These are phyloP conservation scores for Trichoderma brevicompactum DNA, from an alignment of 2,329 filamentous ascomycete species.

Conservation along the genomic window DNA sequence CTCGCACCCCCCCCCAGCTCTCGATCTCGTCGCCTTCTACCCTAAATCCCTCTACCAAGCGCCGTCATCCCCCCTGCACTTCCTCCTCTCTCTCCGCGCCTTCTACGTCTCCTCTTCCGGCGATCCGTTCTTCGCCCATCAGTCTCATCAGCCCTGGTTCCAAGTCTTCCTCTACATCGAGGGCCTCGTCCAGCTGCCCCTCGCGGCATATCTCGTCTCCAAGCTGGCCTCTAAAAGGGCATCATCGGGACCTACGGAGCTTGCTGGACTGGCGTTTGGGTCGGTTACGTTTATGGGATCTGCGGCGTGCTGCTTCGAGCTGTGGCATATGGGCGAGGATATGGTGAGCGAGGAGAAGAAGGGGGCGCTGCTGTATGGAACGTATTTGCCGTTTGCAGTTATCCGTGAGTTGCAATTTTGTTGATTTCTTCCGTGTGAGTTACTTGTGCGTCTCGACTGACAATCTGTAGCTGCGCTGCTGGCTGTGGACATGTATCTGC, in stretches of 20 bases:
- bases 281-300: conserved; percentile 58
- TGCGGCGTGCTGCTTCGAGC: conserved; percentile 55
- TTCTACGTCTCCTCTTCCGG: conserved; percentile 55
- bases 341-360: conserved; percentile 52
- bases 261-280: conserved; percentile 57
- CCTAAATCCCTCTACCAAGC: conserved; percentile 51
- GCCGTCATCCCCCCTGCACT: conserved; percentile 51
- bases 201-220: conserved; percentile 53
- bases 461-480: conserved; percentile 50
- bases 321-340: conserved; percentile 53
- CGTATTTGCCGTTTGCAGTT: conserved; percentile 57
- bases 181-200: conserved; percentile 55
- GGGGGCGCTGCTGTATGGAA: conserved; percentile 50
- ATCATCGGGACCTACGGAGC: conserved; percentile 49
- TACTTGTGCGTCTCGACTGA: too few relatives aligned
- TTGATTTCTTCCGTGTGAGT: background rate
- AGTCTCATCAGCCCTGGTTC: conserved; percentile 53
- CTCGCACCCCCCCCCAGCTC: conserved; percentile 43
- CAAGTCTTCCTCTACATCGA: conserved; percentile 56
- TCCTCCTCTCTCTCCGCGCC: conserved; percentile 50
- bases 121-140: conserved; percentile 56
- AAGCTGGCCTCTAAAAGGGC: conserved; percentile 43
- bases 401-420: conserved; percentile 52
- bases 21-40: conserved; percentile 60
- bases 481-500: conserved; percentile 58